Evolutionary conservation across 257 asterid genomes (phyloP), one percentile per base, ranked within the genome.

Genomic region (Scutellaria galericulata): DNA sequence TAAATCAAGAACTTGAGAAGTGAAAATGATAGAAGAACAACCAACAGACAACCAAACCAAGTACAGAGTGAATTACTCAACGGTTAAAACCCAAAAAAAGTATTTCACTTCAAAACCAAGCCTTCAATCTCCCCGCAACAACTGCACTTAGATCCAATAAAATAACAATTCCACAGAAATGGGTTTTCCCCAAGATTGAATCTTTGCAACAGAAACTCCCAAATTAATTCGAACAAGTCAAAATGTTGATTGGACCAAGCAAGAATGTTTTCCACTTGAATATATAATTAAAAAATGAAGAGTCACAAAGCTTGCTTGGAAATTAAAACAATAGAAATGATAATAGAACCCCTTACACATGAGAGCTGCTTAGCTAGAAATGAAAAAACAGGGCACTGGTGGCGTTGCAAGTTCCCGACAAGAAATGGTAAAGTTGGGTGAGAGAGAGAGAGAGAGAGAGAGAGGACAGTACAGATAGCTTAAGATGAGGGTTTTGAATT

Each of bases 101-200:
- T 15, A 7, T 45, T 75, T 39, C 77, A 44, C 42, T 20, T 78
- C 77, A 73, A 79, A 77, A 60, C 63, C 45, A 75, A 37, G 64
- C 71, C 74, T 45, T 53, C 48, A 27, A 73, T 12, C 70, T 54
- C 68, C 78, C 75, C 64, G 72, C 61, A 76, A 50, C 75, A 72
- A 51, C 67, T 61, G 48, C 66, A 37, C 68, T 67, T 70, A 52
- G 82, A 82, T 80, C 79, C 73, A 77, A 84, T 45, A 77, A 70
- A 46, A 42, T 31, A 71, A 57, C 78, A 64, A 52, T 6, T 20
- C 24, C 24, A n/a, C 44, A 52, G 11, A 66, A 69, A 58, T 50
- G 80, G 81, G 83, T 11, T 78, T 70, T 51, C 14, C 41, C 71
- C 81, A 77, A 88, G 79, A 83, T 72, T 76, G 83, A 71, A 79